Evolutionary conservation across 106 monocot genomes (phyloP), one percentile per base, ranked within the genome.

Genomic region (Cymbidium sinense): DNA sequence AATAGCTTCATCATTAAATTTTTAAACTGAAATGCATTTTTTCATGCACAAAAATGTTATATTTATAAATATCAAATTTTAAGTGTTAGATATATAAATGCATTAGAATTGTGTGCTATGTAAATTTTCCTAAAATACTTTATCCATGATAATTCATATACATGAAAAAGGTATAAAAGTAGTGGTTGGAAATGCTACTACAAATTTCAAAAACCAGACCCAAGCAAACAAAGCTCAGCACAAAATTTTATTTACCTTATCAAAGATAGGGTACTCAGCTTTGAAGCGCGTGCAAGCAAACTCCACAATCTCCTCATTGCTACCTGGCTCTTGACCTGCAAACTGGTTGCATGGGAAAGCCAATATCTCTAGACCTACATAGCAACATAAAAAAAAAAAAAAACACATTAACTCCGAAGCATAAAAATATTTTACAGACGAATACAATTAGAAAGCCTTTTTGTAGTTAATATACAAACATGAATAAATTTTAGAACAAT

Each of bases 281-380:
- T 96, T 96, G 76, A 96, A 96, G 52, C 91, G 91, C 43, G 96
- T 96, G 82, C 96, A 96, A 79, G 90, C 93, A 83, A 96, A 94
- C 78, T 94, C 83, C 10, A 94, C 64, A 34, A 96, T 96, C 78
- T 96, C 85, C 74, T 96, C 96, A 79, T 96, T 96, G 67, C 47
- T 88, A 64, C 96, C 96, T 67, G 96, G 93, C 73, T 96, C 96
- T 75, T 96, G 82, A 0, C 78, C 88, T 0, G 88, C 93, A 84
- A 96, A 96, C 75, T 96, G 96, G 79, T 96, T 96, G 91, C 96
- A 96, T 1, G 96, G 96, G 51, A 96, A 96, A 76, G 96, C 94
- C 81, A 96, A 70, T 62, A 96, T 94, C 75, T 96, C 96, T 79
- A 96, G 70, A 25, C 84, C 96, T 96, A 80, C 19, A 82, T 11